Evolutionary conservation across 78 protist species (phyloP).

Genomic region (Dictyostelium capitatum): DNA sequence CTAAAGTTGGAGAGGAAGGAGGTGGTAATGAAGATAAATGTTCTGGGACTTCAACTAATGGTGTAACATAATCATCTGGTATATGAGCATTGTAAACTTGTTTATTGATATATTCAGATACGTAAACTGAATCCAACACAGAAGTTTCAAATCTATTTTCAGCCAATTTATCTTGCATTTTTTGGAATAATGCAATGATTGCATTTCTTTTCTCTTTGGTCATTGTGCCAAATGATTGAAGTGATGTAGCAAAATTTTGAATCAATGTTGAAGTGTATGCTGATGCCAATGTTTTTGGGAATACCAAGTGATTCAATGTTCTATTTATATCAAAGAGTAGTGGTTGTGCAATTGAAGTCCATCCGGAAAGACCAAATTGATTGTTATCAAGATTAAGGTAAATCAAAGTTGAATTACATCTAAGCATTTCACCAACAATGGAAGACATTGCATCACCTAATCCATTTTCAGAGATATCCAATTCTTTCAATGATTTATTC

Average conservation of each 20-base stretch:
- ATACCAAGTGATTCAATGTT: constrained; percentile 36
- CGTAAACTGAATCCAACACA: constrained; percentile 28
- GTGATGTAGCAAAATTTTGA: constrained; percentile 50
- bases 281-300: constrained; percentile 37
- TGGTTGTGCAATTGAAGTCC: constrained; percentile 74
- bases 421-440: constrained; percentile 65
- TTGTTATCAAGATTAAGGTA: constrained; percentile 59
- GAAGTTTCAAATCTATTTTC: constrained; percentile 79
- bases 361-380: constrained; percentile 65
- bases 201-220: constrained; percentile 45
- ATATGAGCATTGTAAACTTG: background rate
- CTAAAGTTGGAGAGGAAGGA: constrained; percentile 63
- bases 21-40: constrained; percentile 72
- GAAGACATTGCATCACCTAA: constrained; percentile 47
- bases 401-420: constrained; percentile 37
- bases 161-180: constrained; percentile 79
- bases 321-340: constrained; percentile 65
- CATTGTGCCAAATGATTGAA: constrained; percentile 57
- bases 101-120: constrained; percentile 46
- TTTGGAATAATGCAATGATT: constrained; percentile 46
- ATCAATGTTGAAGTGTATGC: constrained; percentile 62
- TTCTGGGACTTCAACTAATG: constrained; percentile 54
- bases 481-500: constrained; percentile 41
- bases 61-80: background rate
- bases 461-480: constrained; percentile 72